These are phyloP conservation scores for Komagataella mondaviorum DNA, from an alignment of 805 yeast species.

Conservation along the genomic window DNA sequence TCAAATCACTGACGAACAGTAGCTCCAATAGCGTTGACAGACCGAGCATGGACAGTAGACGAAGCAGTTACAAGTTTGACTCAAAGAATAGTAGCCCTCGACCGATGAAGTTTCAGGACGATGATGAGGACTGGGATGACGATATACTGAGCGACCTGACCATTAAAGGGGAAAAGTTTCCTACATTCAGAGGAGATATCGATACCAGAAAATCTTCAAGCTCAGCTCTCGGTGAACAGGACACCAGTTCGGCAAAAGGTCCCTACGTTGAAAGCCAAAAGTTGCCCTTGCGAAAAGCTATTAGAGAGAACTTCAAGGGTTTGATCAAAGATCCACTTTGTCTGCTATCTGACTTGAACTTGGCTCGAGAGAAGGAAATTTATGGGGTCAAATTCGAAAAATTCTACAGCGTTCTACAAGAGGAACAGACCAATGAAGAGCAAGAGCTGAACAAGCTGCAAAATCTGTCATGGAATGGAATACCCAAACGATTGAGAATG, in stretches of 20 bases:
- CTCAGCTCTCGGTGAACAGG: not conserved
- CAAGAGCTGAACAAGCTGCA: conserved; percentile 42
- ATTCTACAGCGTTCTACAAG: not conserved
- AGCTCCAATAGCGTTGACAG: not conserved
- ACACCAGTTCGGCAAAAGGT: not conserved
- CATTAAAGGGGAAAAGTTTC: not conserved
- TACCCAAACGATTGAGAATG: conserved; percentile 72
- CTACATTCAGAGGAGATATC: not conserved
- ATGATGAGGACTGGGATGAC: conserved; percentile 90
- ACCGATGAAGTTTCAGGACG: conserved; percentile 38
- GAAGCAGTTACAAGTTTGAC: conserved; percentile 1
- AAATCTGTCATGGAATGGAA: conserved; percentile 87
- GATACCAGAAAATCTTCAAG: not conserved
- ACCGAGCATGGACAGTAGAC: not conserved
- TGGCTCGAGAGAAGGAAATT: not conserved
- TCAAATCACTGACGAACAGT: conserved; percentile 9
- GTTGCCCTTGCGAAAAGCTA: not conserved
- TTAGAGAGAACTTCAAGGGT: not conserved
- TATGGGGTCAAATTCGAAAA: not conserved
- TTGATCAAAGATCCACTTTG: not conserved
- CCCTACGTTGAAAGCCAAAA: not conserved
- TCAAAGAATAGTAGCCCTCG: conserved; percentile 14
- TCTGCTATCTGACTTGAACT: not conserved
- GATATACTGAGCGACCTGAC: conserved; percentile 28
- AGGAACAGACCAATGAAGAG: not conserved